Evolutionary conservation across 225 moss, liverwort and hornwort species (phyloP).

Genomic region (Bryoerythrophyllum caledonicum): DNA sequence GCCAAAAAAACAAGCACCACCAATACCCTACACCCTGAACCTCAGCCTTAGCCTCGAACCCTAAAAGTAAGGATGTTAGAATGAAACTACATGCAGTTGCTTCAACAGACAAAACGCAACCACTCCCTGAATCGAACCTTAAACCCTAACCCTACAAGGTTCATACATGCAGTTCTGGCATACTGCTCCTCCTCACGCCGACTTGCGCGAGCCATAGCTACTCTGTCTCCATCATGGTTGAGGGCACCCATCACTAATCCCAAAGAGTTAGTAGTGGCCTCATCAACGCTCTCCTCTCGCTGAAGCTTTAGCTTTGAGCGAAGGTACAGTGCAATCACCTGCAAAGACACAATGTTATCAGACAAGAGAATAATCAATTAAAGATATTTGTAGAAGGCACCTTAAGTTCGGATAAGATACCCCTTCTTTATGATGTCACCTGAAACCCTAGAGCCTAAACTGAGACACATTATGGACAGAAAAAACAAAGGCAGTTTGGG

Average conservation of each 20-base stretch:
- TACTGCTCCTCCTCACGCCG: constrained; percentile 63
- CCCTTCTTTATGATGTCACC: too few species aligned
- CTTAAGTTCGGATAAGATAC: too few species aligned
- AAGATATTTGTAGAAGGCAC: too few species aligned
- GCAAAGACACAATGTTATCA: constrained; percentile 1
- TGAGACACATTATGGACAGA: too few species aligned
- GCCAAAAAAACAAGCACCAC: too few species aligned
- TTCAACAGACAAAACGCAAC: too few species aligned
- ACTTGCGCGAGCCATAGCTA: constrained; percentile 81
- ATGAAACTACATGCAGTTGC: too few species aligned
- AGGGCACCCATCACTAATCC: constrained; percentile 23
- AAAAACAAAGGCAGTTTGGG: constrained; percentile 4
- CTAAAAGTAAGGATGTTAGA: too few species aligned
- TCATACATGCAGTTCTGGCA: constrained; percentile 58
- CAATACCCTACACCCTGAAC: too few species aligned
- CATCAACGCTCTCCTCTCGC: constrained; percentile 16
- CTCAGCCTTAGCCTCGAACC: too few species aligned
- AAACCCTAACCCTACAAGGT: background rate
- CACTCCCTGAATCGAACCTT: too few species aligned
- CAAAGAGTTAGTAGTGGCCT: background rate
- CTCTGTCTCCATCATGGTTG: constrained; percentile 57
- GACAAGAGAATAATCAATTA: background rate
- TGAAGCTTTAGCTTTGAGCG: constrained; percentile 56
- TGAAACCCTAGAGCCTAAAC: too few species aligned
- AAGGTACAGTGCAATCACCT: constrained; percentile 84